Conservation (phyloP, 2,329 filamentous ascomycete species). For the Fusarium sp. region DNA sequence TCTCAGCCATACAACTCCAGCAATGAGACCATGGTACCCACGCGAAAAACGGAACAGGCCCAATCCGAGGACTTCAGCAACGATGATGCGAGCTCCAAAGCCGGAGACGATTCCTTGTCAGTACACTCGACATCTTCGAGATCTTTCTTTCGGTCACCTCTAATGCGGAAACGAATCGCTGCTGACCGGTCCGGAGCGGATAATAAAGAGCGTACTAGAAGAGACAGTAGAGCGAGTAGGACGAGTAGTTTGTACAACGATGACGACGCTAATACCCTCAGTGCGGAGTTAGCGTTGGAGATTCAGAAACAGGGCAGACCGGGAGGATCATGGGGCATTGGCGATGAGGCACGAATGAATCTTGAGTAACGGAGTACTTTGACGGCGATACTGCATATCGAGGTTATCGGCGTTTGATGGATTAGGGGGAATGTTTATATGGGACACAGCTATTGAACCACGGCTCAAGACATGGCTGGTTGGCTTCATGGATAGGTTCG, state of each 20-base stretch:
- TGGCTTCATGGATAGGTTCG: slow-evolving; percentile 9
- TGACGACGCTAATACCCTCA: slow-evolving; percentile 59
- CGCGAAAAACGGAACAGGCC: slow-evolving; percentile 44
- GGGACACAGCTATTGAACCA: slow-evolving; percentile 2
- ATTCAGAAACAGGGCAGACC: slow-evolving; percentile 68
- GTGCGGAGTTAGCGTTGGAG: slow-evolving; percentile 64
- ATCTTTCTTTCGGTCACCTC: slow-evolving; percentile 60
- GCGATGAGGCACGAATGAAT: slow-evolving; percentile 88
- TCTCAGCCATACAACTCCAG: slow-evolving; percentile 55
- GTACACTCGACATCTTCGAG: slow-evolving; percentile 65
- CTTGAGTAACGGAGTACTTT: slow-evolving; percentile 65
- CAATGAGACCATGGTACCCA: slow-evolving; percentile 57
- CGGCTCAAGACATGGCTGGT: slow-evolving; percentile 2
- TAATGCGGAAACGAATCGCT: slow-evolving; percentile 58
- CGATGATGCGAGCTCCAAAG: slow-evolving; percentile 50
- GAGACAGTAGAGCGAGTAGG: slow-evolving; percentile 61
- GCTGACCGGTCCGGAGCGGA: slow-evolving; percentile 56
- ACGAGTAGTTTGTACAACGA: slow-evolving; percentile 61
- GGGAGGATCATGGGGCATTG: slow-evolving; percentile 80
- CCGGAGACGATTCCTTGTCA: slow-evolving; percentile 61
- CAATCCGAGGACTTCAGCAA: slow-evolving; percentile 48
- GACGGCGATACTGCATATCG: slow-evolving; percentile 24
- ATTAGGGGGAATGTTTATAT: slow-evolving; percentile 9
- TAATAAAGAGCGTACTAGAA: slow-evolving; percentile 56
- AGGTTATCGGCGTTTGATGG: slow-evolving; percentile 57